A percentile compares a stretch with the other conserved stretches of the same genome.
phyloP scores from a whole-genome alignment of 805 yeast genomes.

The Vanderwaltozyma verrucispora region DNA sequence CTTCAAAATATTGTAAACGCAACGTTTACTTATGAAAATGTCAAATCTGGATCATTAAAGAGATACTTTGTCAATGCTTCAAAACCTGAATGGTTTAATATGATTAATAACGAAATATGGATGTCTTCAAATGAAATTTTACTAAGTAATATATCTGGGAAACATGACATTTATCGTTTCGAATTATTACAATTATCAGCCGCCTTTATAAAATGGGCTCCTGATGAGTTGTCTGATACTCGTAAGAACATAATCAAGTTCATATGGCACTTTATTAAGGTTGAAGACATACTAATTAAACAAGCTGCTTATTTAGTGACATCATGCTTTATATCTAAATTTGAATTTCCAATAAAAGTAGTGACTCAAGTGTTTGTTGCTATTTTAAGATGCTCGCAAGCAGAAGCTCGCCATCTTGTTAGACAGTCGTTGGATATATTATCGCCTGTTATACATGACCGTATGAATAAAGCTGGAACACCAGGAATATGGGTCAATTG shows the following conservation, averaged over 20 bases:
- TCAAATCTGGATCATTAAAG: slow-evolving; percentile 37
- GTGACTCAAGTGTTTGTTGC: slow-evolving; percentile 92
- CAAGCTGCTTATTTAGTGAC: slow-evolving; percentile 90
- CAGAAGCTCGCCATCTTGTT: slow-evolving; percentile 74
- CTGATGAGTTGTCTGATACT: slow-evolving; percentile 45
- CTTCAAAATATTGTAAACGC: slow-evolving; percentile 55
- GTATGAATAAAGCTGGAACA: slow-evolving; percentile 45
- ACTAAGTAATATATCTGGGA: slow-evolving; percentile 43
- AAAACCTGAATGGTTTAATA: slow-evolving; percentile 51
- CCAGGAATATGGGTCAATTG: slow-evolving; percentile 73
- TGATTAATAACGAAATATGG: slow-evolving; percentile 65
- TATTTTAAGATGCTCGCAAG: slow-evolving; percentile 69
- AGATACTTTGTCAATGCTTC: slow-evolving; percentile 30
- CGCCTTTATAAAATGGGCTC: slow-evolving; percentile 57
- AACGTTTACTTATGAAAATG: slow-evolving; percentile 52
- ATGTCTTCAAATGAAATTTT: slow-evolving; percentile 41
- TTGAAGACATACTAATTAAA: slow-evolving; percentile 81
- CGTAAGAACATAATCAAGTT: slow-evolving; percentile 84
- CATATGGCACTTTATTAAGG: slow-evolving; percentile 85
- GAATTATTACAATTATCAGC: slow-evolving; percentile 78
- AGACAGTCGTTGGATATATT: slow-evolving; percentile 78
- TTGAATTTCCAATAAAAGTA: slow-evolving; percentile 79
- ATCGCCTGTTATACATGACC: slow-evolving; percentile 74
- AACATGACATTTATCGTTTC: slow-evolving; percentile 62
- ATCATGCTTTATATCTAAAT: slow-evolving; percentile 73